phyloP scores from a whole-genome alignment of 352 stramenopile genomes.

The Phytophthora kernoviae region DNA sequence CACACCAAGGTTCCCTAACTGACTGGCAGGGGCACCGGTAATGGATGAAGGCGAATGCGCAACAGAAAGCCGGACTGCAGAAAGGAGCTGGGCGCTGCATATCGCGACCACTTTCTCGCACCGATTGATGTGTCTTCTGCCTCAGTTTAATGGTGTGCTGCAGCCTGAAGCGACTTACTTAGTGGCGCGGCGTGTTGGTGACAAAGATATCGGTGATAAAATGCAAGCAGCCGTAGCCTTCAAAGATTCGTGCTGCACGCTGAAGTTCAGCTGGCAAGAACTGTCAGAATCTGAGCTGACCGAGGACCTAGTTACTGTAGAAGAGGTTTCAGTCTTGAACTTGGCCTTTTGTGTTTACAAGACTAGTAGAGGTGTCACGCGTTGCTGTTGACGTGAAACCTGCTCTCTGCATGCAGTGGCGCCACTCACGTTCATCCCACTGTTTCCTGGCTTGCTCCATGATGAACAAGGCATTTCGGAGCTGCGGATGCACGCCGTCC shows the following conservation, averaged over 20 bases:
- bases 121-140: conserved; percentile 19
- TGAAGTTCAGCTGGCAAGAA: no score
- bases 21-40: not conserved
- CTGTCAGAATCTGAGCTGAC: no score
- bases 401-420: conserved; percentile 8
- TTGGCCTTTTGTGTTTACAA: conserved; percentile 36
- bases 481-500: not conserved
- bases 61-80: not conserved
- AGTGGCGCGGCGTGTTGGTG: not conserved
- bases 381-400: not conserved
- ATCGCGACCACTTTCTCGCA: conserved; percentile 10
- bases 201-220: conserved; percentile 6
- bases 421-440: conserved; percentile 39
- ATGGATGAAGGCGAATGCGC: not conserved
- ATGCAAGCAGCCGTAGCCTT: conserved; percentile 4
- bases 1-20: not conserved
- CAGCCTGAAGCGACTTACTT: not conserved
- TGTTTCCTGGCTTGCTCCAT: conserved; percentile 8
- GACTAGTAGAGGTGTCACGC: conserved; percentile 11
- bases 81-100: conserved; percentile 5
- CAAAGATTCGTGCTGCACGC: no score
- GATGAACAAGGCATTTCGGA: not conserved
- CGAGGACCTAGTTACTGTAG: no score
- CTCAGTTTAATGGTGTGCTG: conserved; percentile 14
- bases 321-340: conserved; percentile 10